Base-by-base conservation (phyloP, 331 rosid species). In the Acacia pycnantha region DNA sequence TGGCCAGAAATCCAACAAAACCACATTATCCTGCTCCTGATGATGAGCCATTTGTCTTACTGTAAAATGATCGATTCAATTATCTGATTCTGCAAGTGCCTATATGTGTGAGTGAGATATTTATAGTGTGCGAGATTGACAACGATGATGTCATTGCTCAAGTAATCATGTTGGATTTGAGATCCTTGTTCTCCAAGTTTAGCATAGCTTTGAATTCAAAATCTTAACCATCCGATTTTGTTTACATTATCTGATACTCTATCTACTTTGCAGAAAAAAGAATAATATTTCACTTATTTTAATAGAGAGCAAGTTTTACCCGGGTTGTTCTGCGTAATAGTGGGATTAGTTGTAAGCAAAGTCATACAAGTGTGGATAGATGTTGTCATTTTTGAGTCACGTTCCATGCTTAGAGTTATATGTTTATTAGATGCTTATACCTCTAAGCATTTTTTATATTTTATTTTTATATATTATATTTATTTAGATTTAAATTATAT, bases 1-100 rank as follows among this genome's bases (percentile, higher is more conserved):
- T 67, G 90, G 82, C 92, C 90, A 89, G 50, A 85, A 85, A 82
- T 89, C 86, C 81, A 87, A 84, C n/a, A 87, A 53, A 79, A 85
- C 74, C 4, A 83, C 90, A 40, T 35, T 73, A 24, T 58, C 19
- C 59, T 78, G 58, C 44, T 70, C 22, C 66, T 75, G 58, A 48
- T 22, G 58, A 31, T 31, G 41, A 44, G 51, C 85, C 87, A 88
- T 85, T 70, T 54, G 19, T 56, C 22, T 71, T 21, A 35, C 3
- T 4, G 18, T 40, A 29, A 22, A 58, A 21, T 77, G 12, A 48
- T 22, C 24, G 44, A 77, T n/a, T 66, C 31, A 41, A 18, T 69
- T 24, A 35, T 31, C 50, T 69, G 81, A 24, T 67, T 61, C 58
- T 59, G n/a, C 13, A 12, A n/a, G 21, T 12, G 22, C 66, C 12